Evolutionary conservation across 257 asterid species (phyloP), one percentile per base, ranked within the genome.

Genomic region (Solanum pimpinellifolium): DNA sequence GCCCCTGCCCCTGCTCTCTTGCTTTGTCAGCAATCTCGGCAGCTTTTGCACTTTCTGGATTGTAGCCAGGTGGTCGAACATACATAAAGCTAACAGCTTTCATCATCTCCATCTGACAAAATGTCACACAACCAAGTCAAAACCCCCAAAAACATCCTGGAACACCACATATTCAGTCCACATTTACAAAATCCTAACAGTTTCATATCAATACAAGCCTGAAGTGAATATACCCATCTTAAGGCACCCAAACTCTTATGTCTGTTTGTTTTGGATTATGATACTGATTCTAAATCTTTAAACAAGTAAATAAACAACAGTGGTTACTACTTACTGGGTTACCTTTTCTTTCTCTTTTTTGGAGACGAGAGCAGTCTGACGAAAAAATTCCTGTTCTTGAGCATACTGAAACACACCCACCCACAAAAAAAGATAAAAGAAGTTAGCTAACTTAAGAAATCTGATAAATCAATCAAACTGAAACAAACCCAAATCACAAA

Each of bases 11-110:
- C 83, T 89, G 90, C 78, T 88, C 93, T 82, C 86, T 93, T 83
- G 84, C 89, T 91, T 93, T 96, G 3, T 91, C 97, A 49, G 95
- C 98, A 66, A 93, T 69, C 92, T 97, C 99, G 25, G 99, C 99
- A 88, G 98, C 99, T 89, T 93, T 96, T 52, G 99, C 99, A 92
- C 99, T 97, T 89, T 97, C 99, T 3, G 98, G 91, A 90, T 97
- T 93, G 92, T 97, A 97, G 25, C 99, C 99, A 70, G 99, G 99
- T 23, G 99, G 99, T 72, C 98, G 93, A 44, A 95, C 98, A 87
- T 97, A 97, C 98, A 97, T 93, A 88, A 97, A 97, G 95, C 99
- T 97, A 83, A 97, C 99, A 81, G 99, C 98, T 92, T 93, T 95
- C 98, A 97, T 97, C 96, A 94, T 91, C 92, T 97, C 99, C 91